phyloP scores from a whole-genome alignment of 2,329 filamentous ascomycete species.

The Chaetomium sp. region DNA sequence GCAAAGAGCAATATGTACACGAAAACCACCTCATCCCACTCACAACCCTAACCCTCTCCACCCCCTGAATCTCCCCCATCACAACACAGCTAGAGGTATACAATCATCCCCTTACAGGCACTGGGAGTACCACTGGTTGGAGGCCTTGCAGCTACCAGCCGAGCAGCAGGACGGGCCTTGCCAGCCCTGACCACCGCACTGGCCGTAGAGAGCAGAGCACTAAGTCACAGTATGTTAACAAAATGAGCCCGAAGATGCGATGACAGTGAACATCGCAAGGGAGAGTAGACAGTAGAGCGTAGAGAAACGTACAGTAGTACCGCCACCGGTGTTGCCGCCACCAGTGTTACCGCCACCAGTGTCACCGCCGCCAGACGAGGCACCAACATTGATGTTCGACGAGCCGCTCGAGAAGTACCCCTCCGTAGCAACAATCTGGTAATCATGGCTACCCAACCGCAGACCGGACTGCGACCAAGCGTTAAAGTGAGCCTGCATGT shows the following conservation, averaged over 20 bases:
- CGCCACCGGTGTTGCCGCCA: neutral
- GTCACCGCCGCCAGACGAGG: slow-evolving; percentile 16
- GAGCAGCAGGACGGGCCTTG: slow-evolving; percentile 3
- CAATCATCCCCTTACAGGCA: neutral
- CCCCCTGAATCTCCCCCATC: neutral
- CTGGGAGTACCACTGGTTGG: slow-evolving; percentile 11
- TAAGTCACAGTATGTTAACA: neutral
- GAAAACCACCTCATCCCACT: no score
- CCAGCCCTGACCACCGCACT: slow-evolving; percentile 5
- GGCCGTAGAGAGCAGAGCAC: slow-evolving; percentile 1
- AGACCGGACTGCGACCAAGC: slow-evolving; percentile 44
- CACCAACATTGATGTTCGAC: slow-evolving; percentile 34
- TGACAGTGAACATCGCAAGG: neutral
- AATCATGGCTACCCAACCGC: slow-evolving; percentile 42
- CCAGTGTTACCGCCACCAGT: slow-evolving; percentile 7
- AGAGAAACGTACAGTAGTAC: slow-evolving; percentile 2
- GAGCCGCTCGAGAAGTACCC: slow-evolving; percentile 45
- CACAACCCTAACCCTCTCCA: no score
- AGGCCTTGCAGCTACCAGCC: neutral
- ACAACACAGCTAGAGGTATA: no score
- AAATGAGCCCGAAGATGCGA: neutral
- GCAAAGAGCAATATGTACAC: no score
- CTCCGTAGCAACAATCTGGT: slow-evolving; percentile 49
- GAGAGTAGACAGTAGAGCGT: neutral
- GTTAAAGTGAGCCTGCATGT: slow-evolving; percentile 44